These are phyloP conservation scores for Plasmodium malariae DNA, from an alignment of 169 alveolate genomes.

Conservation along the genomic window DNA sequence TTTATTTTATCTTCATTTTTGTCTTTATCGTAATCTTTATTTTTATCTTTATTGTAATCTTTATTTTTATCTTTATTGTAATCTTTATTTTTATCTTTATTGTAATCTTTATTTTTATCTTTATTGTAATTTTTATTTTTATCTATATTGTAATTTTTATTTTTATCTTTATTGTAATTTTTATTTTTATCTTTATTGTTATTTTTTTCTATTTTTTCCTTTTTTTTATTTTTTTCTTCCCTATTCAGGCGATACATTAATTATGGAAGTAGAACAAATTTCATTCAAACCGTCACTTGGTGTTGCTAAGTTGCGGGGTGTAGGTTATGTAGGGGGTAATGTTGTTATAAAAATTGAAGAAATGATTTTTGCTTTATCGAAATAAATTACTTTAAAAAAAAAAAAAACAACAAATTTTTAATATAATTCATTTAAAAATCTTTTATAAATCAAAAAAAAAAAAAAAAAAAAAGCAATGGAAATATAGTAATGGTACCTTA, in stretches of 20 bases:
- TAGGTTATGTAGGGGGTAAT: constrained; percentile 80
- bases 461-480: neutral
- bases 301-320: constrained; percentile 80
- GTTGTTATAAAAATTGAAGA: constrained; percentile 76
- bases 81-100: too few species aligned
- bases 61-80: too few species aligned
- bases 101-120: too few species aligned
- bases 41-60: too few species aligned
- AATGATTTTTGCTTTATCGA: constrained; percentile 81
- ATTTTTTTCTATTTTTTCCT: neutral
- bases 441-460: neutral
- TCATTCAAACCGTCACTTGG: constrained; percentile 80
- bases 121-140: too few species aligned
- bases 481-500: neutral
- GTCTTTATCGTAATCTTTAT: too few species aligned
- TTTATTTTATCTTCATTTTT: too few species aligned
- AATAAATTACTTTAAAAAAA: constrained; percentile 5
- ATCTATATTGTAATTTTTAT: too few species aligned
- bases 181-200: too few species aligned
- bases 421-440: constrained; percentile 31
- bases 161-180: too few species aligned
- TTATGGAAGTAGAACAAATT: constrained; percentile 79
- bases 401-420: constrained; percentile 9
- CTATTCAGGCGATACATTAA: constrained; percentile 81
- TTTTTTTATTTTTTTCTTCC: neutral